Base-by-base conservation (phyloP, 805 yeast genomes). In the Candida ascalaphidarum region DNA sequence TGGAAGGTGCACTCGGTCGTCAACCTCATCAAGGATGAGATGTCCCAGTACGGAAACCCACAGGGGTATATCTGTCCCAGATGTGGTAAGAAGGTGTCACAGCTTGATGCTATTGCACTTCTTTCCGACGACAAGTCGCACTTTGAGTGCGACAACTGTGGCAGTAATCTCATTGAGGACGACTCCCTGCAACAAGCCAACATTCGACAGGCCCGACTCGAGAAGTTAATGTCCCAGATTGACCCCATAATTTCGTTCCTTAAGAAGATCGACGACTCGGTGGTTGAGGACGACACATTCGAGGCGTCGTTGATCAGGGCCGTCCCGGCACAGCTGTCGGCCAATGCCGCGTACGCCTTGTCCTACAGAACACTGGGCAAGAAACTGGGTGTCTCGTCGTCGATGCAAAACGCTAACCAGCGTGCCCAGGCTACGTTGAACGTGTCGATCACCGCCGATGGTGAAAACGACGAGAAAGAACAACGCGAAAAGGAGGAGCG, bases 1-100 rank as follows among this genome's bases (percentile, higher is more conserved):
- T 92, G 97, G 97, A 86, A 88, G 48, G 82, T 89, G 34, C 95
- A 89, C 51, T 74, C 82, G 26, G 69, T 92, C 16, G 96, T 84
- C 10, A 79, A 78, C 41, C 52, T 67, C 30, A 65, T 88, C 31
- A 84, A 84, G 47, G 83, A 81, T 37, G 94, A 86, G 44, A 71
- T 89, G 58, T 77, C 84, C 28, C 81, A 77, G 38, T 82, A 80
- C 44, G 77, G 85, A 15, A 88, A 85, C 41, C 94, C 96, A 2
- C 95, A 92, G 46, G 98, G 97, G 3, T 92, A 82, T 49, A 69
- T 83, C 34, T 92, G 98, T 50, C 88, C 94, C 7, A 62, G 79
- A 14, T 92, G 98, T 58, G 72, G 74, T 28, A 71, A 81, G 12
- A 80, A 81, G 50, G 88, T 79, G 45, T 70, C 88, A 5, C 84